phyloP scores from a whole-genome alignment of 2,329 filamentous ascomycete genomes.

The Diaporthe nobilis region DNA sequence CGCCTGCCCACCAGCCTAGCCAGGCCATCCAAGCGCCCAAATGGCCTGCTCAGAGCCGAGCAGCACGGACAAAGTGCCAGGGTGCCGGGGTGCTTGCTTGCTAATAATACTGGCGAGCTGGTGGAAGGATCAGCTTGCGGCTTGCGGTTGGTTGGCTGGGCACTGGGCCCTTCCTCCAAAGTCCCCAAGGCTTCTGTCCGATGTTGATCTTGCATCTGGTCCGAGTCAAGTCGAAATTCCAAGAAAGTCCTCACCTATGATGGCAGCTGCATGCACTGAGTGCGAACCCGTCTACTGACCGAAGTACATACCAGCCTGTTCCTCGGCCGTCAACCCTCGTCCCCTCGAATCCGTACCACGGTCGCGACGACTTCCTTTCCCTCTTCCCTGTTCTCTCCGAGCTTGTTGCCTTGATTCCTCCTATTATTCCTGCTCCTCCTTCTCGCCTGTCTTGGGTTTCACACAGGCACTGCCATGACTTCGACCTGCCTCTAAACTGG shows the following conservation, averaged over 20 bases:
- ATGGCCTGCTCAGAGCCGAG: neutral
- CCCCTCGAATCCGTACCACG: neutral
- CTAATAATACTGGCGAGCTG: slow-evolving; percentile 32
- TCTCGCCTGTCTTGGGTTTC: neutral
- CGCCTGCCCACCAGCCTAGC: neutral
- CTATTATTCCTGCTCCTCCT: neutral
- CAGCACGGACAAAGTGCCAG: neutral
- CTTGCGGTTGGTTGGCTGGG: slow-evolving; percentile 30
- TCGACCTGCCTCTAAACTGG: slow-evolving; percentile 6
- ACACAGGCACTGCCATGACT: slow-evolving; percentile 23
- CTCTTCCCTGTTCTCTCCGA: neutral
- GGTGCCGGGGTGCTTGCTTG: slow-evolving; percentile 7
- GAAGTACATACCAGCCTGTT: slow-evolving; percentile 7
- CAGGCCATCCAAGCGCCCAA: neutral
- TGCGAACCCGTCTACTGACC: neutral
- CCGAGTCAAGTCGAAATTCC: slow-evolving; percentile 30
- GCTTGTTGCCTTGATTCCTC: neutral
- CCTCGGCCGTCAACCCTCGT: slow-evolving; percentile 1
- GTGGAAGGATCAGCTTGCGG: slow-evolving; percentile 35
- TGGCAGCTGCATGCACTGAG: slow-evolving; percentile 14
- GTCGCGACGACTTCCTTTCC: slow-evolving; percentile 21
- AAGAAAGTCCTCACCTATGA: slow-evolving; percentile 3
- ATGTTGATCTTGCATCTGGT: slow-evolving; percentile 28
- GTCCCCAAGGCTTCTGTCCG: slow-evolving; percentile 16
- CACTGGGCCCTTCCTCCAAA: slow-evolving; percentile 22